A percentile compares a stretch with the other conserved stretches of the same genome.
phyloP scores from a whole-genome alignment of 148 eudicot species.

The Camellia lanceoleosa region DNA sequence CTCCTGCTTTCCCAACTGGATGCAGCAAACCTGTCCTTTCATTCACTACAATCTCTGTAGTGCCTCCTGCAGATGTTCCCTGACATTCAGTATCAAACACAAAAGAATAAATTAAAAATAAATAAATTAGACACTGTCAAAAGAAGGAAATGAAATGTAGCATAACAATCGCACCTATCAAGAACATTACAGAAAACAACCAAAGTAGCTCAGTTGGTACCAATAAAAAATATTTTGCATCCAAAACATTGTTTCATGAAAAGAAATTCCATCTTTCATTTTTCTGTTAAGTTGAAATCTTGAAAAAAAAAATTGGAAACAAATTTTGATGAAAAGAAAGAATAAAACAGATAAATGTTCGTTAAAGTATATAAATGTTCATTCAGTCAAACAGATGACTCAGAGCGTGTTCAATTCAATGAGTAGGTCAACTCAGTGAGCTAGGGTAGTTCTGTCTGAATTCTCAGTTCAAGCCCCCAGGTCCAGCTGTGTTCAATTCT shows the following conservation, averaged over 20 bases:
- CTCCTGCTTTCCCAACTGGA: conserved; percentile 83
- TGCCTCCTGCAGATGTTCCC: conserved; percentile 99
- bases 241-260: neutral
- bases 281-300: neutral
- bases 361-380: too few species aligned
- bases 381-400: neutral
- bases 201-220: neutral
- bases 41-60: conserved; percentile 82
- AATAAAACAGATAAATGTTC: neutral
- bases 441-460: too few species aligned
- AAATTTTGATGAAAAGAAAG: neutral
- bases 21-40: conserved; percentile 85
- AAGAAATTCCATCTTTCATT: neutral
- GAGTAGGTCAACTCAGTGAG: too few species aligned
- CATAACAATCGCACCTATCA: neutral
- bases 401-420: too few species aligned
- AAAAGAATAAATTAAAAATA: neutral
- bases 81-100: conserved; percentile 22
- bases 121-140: neutral
- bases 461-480: too few species aligned
- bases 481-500: too few species aligned
- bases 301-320: neutral
- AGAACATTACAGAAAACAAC: neutral
- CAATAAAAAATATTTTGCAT: neutral
- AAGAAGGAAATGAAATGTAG: neutral